Base-by-base conservation (phyloP, 2,329 filamentous ascomycete species). In the Bertia moriformis region DNA sequence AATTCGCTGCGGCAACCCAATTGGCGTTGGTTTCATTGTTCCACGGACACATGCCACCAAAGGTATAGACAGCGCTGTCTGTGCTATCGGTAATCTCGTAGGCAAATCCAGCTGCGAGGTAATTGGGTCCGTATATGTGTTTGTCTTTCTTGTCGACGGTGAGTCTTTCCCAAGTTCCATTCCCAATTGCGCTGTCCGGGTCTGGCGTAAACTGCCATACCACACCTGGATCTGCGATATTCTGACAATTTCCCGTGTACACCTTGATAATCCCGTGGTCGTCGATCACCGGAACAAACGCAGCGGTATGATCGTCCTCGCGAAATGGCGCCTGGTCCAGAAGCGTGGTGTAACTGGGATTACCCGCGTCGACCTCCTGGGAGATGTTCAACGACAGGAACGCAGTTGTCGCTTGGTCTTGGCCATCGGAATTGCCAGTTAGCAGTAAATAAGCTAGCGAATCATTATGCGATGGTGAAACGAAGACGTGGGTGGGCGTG, bases 361-460 rank as follows among this genome's bases (percentile, higher is more conserved):
- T 35, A 7, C 12, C 32, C 7, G 32, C 32, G 32, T 35, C 32
- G 32, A 35, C 15, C 10, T 17, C 17, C 7, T 7, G 10, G 12
- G 32, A 35, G 32, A 35, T 7, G 15, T 35, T 35, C 32, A 35
- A 17, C 10, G 32, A 35, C 7, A 35, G 32, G 15, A 35, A 35
- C 32, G 10, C 12, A 15, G 32, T 35, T 10, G 24, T n/a, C 10
- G 10, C n/a, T n/a, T 29, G 24, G 10, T 29, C 10, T n/a, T n/a
- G n/a, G 22, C 22, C n/a, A n/a, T n/a, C 22, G 12, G 32, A 35
- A 15, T 17, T 15, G 15, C 32, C 17, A 15, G 32, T 7, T 15
- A 7, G 32, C 10, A 35, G 32, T 10, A 35, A 17, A 15, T 35
- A 35, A 7, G 32, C 32, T 7, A 35, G 12, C 12, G 32, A 35